These are phyloP conservation scores for Tetracladium maxilliforme DNA, from an alignment of 2,329 filamentous ascomycete genomes.

Conservation along the genomic window DNA sequence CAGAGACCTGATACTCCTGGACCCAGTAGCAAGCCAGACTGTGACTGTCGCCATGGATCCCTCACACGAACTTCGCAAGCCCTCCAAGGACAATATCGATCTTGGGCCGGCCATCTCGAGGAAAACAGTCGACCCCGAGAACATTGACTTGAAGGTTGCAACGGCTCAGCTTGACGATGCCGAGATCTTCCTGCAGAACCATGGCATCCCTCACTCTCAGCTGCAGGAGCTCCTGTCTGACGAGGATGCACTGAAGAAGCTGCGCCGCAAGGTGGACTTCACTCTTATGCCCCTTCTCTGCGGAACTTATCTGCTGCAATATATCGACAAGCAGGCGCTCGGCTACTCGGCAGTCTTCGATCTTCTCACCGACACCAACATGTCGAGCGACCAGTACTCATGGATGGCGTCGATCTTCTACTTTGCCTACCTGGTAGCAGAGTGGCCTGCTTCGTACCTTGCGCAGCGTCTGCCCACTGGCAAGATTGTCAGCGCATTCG, in stretches of 20 bases:
- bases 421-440: constrained; percentile 29
- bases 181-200: constrained; percentile 29
- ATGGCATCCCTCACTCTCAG: constrained; percentile 25
- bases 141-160: too few species aligned
- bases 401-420: constrained; percentile 30
- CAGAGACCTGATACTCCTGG: too few species aligned
- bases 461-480: constrained; percentile 26
- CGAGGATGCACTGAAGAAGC: constrained; percentile 22
- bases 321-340: constrained; percentile 37
- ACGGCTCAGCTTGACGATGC: constrained; percentile 28
- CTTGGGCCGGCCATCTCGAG: too few species aligned
- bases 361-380: constrained; percentile 21
- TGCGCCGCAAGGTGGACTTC: constrained; percentile 25
- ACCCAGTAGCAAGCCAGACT: too few species aligned
- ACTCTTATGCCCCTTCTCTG: constrained; percentile 28
- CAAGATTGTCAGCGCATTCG: constrained; percentile 12
- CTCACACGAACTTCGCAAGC: too few species aligned
- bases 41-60: too few species aligned
- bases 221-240: constrained; percentile 26
- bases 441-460: constrained; percentile 28
- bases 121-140: too few species aligned
- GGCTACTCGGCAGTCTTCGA: constrained; percentile 29
- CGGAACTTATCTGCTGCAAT: constrained; percentile 27
- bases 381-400: constrained; percentile 27
- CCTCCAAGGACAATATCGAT: too few species aligned